Conservation (phyloP, 2,329 filamentous ascomycete species). For the Boeremia lycopersici region DNA sequence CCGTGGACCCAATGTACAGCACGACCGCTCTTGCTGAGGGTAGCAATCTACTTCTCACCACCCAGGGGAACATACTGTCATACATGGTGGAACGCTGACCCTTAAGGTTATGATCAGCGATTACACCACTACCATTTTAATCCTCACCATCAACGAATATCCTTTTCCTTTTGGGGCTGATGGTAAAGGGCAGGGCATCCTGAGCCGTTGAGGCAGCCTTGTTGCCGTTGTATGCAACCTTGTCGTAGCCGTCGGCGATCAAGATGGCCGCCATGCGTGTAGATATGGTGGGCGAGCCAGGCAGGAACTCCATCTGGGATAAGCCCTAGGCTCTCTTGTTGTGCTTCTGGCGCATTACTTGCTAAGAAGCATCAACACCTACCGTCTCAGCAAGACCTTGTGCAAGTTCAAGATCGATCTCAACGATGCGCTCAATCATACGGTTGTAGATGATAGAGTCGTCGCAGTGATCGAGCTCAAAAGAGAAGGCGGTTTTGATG, state of each 20-base stretch:
- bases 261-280: conserved; percentile 76
- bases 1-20: conserved; percentile 79
- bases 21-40: conserved; percentile 71
- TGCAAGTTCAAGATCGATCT: conserved; percentile 75
- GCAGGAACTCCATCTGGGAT: conserved; percentile 71
- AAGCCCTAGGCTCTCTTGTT: conserved; percentile 71
- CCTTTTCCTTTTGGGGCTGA: conserved; percentile 69
- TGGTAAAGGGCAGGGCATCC: conserved; percentile 72
- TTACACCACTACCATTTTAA: conserved; percentile 57
- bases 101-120: conserved; percentile 79
- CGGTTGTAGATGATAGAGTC: conserved; percentile 77
- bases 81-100: conserved; percentile 82
- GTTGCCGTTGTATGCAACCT: conserved; percentile 67
- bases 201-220: conserved; percentile 67
- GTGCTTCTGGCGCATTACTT: conserved; percentile 63
- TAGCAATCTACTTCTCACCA: conserved; percentile 66
- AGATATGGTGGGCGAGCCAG: conserved; percentile 68
- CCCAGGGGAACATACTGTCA: conserved; percentile 77
- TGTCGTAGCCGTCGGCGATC: conserved; percentile 78
- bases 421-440: conserved; percentile 69
- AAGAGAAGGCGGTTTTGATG: conserved; percentile 64
- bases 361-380: conserved; percentile 65
- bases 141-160: conserved; percentile 68
- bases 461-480: conserved; percentile 82
- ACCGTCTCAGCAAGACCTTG: conserved; percentile 72